These are phyloP conservation scores for Hypoxylon sp. DNA, from an alignment of 2,329 filamentous ascomycete species.

Conservation along the genomic window DNA sequence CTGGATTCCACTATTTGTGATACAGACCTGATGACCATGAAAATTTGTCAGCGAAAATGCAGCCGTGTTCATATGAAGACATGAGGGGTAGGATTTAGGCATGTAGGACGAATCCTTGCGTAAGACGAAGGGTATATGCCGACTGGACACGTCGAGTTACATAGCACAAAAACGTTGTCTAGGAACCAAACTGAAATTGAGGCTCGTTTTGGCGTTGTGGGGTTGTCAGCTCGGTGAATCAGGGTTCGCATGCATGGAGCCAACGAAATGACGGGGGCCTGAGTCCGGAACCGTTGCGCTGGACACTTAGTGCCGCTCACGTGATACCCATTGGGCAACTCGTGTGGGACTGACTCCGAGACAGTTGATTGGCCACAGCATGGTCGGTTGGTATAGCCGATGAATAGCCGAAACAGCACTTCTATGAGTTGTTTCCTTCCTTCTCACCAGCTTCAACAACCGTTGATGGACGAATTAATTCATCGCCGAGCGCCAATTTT, in stretches of 20 bases:
- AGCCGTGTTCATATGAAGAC: not conserved
- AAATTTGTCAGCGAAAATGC: not conserved
- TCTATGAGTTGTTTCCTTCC: not conserved
- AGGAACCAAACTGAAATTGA: not conserved
- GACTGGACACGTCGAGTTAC: too few relatives aligned
- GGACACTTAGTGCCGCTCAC: slow-evolving; percentile 4
- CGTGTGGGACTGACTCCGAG: slow-evolving; percentile 21
- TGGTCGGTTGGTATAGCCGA: not conserved
- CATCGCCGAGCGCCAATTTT: not conserved
- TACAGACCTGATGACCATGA: not conserved
- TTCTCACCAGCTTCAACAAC: not conserved
- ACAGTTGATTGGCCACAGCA: slow-evolving; percentile 18
- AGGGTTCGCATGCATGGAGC: not conserved
- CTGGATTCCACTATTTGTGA: not conserved
- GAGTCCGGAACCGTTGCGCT: not conserved
- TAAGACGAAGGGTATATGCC: not conserved
- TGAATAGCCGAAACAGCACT: not conserved
- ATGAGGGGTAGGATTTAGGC: not conserved
- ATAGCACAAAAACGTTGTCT: not conserved
- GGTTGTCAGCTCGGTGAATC: not conserved
- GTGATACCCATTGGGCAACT: slow-evolving; percentile 35
- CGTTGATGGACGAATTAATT: not conserved
- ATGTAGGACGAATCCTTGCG: not conserved
- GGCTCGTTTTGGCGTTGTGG: slow-evolving; percentile 14
- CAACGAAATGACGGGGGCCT: not conserved